A percentile compares a stretch with the other conserved stretches of the same genome.
Conservation (phyloP, 768 basidiomycete genomes). For the Hebeloma cylindrosporum region DNA sequence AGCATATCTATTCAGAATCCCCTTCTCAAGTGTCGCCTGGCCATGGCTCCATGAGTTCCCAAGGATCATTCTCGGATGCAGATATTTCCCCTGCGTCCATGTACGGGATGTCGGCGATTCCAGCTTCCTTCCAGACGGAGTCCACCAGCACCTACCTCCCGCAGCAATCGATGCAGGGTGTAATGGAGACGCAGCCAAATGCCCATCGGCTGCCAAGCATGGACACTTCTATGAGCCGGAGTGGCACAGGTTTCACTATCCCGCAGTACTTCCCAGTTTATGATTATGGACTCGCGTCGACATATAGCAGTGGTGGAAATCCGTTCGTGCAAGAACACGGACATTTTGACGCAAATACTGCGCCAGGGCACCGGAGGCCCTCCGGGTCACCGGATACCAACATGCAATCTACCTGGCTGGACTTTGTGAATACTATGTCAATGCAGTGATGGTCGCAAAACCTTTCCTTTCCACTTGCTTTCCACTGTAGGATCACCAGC, state of each 20-base stretch:
- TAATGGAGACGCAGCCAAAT: conserved; percentile 28
- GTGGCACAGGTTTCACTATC: conserved; percentile 36
- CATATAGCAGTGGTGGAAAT: conserved; percentile 22
- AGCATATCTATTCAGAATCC: conserved; percentile 17
- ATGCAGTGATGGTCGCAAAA: conserved; percentile 23
- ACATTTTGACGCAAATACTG: conserved; percentile 37
- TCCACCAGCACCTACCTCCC: conserved; percentile 33
- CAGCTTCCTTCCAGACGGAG: conserved; percentile 36
- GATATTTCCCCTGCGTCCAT: conserved; percentile 46
- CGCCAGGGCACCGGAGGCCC: conserved; percentile 36
- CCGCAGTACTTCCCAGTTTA: conserved; percentile 78
- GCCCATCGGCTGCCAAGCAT: conserved; percentile 8
- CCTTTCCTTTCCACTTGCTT: too few species aligned
- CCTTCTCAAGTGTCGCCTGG: conserved; percentile 11
- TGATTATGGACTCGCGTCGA: conserved; percentile 54
- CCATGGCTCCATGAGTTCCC: conserved; percentile 12
- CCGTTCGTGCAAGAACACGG: conserved; percentile 14
- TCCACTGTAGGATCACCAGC: too few species aligned
- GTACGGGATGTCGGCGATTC: conserved; percentile 45
- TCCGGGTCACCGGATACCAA: conserved; percentile 63
- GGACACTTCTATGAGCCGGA: conserved; percentile 15
- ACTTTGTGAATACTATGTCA: conserved; percentile 52
- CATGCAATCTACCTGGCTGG: conserved; percentile 64
- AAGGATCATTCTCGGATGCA: conserved; percentile 29
- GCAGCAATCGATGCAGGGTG: conserved; percentile 26